Evolutionary conservation across 2,329 filamentous ascomycete species (phyloP).

Genomic region (Paradendryphiella salina): DNA sequence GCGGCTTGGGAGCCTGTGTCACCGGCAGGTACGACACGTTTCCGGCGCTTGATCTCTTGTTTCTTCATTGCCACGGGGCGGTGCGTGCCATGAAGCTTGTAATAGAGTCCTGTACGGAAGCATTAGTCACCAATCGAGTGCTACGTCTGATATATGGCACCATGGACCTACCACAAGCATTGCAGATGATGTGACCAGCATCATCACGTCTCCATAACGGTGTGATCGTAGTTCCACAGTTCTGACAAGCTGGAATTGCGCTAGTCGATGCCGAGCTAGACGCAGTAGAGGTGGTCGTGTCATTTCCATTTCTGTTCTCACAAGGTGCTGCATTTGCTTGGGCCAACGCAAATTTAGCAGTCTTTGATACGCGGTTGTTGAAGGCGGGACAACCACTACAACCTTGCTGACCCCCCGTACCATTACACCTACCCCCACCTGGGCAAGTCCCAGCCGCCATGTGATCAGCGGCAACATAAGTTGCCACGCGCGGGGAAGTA

Average conservation of each 20-base stretch:
- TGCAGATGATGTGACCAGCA: slow-evolving; percentile 94
- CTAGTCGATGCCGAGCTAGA: slow-evolving; percentile 40
- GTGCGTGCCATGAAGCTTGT: slow-evolving; percentile 92
- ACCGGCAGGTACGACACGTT: slow-evolving; percentile 85
- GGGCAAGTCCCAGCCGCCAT: slow-evolving; percentile 85
- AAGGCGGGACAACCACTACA: slow-evolving; percentile 96
- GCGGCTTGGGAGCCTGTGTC: slow-evolving; percentile 46
- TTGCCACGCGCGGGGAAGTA: slow-evolving; percentile 56
- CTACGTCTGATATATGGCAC: not conserved
- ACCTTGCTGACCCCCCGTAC: slow-evolving; percentile 90
- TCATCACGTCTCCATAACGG: slow-evolving; percentile 95
- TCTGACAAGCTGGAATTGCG: slow-evolving; percentile 89
- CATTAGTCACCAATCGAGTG: slow-evolving; percentile 16
- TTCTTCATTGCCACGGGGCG: slow-evolving; percentile 99
- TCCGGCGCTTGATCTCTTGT: slow-evolving; percentile 91
- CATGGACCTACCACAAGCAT: slow-evolving; percentile 80
- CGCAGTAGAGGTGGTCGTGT: slow-evolving; percentile 25
- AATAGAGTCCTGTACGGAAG: slow-evolving; percentile 74
- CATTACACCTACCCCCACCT: slow-evolving; percentile 92
- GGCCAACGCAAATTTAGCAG: slow-evolving; percentile 68
- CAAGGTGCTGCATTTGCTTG: slow-evolving; percentile 39
- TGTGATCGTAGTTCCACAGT: slow-evolving; percentile 94
- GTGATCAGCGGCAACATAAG: slow-evolving; percentile 77
- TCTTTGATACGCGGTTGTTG: slow-evolving; percentile 94
- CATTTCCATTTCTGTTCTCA: slow-evolving; percentile 21